Evolutionary conservation across 352 stramenopile species (phyloP).

Genomic region (Peronospora destructor): DNA sequence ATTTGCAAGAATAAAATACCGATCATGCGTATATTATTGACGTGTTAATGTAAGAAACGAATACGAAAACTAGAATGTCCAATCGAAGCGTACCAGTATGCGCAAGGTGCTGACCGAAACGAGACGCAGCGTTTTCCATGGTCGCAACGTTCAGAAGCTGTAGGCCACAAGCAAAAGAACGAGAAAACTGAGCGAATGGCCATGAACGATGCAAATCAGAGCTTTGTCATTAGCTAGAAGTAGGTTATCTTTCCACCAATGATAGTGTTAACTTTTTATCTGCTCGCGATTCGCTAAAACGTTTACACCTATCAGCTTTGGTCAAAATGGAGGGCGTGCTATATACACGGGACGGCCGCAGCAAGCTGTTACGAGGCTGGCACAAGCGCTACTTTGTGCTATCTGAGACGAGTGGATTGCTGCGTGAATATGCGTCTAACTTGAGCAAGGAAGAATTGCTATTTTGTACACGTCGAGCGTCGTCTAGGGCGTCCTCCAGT

Average conservation of each 20-base stretch:
- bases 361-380: slow-evolving; percentile 57
- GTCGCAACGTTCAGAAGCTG: not conserved
- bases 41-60: no score
- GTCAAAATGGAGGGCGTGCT: slow-evolving; percentile 51
- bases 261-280: not conserved
- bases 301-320: not conserved
- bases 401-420: slow-evolving; percentile 23
- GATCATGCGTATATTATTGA: no score
- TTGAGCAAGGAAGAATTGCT: slow-evolving; percentile 12
- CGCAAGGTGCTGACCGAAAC: slow-evolving; percentile 78
- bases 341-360: slow-evolving; percentile 40
- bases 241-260: slow-evolving; percentile 5
- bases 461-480: slow-evolving; percentile 8
- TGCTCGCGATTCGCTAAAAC: slow-evolving; percentile 10
- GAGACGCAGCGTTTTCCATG: slow-evolving; percentile 73
- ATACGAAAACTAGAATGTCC: not conserved
- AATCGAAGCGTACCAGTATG: slow-evolving; percentile 49
- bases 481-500: slow-evolving; percentile 10
- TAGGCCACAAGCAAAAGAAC: not conserved
- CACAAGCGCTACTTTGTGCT: slow-evolving; percentile 69
- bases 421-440: slow-evolving; percentile 47
- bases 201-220: slow-evolving; percentile 14
- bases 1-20: slow-evolving; percentile 3
- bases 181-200: slow-evolving; percentile 14
- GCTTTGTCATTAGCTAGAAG: slow-evolving; percentile 15